Conservation (phyloP, 139 green algal genomes). For the Chlorella sp. region DNA sequence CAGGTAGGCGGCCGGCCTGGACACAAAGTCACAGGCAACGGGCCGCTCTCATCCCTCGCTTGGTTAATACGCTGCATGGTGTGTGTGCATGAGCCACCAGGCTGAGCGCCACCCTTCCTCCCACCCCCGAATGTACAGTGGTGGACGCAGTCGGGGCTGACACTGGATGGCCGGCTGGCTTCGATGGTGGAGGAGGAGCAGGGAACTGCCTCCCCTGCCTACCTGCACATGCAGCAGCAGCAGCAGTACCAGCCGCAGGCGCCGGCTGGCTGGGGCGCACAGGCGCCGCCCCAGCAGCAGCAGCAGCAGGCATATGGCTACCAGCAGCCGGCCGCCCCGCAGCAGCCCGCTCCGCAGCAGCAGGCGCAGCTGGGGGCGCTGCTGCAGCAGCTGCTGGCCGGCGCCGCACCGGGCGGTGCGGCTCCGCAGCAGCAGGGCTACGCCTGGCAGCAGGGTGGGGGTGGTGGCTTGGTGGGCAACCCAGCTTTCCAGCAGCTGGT, state of each 20-base stretch:
- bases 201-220: neutral
- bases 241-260: neutral
- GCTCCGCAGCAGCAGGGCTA: too few species aligned
- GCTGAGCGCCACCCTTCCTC: too few species aligned
- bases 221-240: neutral
- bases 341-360: neutral
- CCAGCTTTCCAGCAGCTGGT: neutral
- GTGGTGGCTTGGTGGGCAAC: neutral
- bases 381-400: neutral
- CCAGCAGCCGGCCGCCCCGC: neutral
- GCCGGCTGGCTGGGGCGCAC: neutral
- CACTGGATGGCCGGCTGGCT: neutral
- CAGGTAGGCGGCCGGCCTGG: too few species aligned
- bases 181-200: neutral
- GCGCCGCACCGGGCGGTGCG: too few species aligned
- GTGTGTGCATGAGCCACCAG: too few species aligned
- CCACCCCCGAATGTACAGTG: too few species aligned
- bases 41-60: too few species aligned
- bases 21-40: too few species aligned
- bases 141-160: constrained; percentile 34
- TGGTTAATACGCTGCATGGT: too few species aligned
- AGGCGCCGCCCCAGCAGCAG: neutral
- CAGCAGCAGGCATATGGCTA: neutral
- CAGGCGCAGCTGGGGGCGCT: neutral
- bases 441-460: too few species aligned